These are phyloP conservation scores for Gossypium sturtianum DNA, from an alignment of 345 rosid genomes.

Conservation along the genomic window DNA sequence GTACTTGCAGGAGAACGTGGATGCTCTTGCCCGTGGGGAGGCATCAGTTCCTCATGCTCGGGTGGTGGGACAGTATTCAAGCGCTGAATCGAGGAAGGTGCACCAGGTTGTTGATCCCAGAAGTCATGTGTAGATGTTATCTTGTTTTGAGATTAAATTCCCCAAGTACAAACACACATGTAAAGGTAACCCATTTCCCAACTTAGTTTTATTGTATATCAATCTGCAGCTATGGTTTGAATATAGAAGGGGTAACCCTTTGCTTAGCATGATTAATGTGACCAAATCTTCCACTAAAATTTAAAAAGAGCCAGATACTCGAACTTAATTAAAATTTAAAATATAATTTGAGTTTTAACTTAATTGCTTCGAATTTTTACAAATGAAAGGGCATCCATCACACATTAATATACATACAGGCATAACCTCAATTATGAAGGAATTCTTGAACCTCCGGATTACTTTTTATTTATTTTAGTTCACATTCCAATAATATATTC, in stretches of 20 bases:
- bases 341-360: no score
- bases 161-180: background rate
- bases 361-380: no score
- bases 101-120: constrained; percentile 78
- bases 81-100: constrained; percentile 60
- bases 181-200: background rate
- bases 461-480: no score
- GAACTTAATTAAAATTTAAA: no score
- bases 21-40: constrained; percentile 71
- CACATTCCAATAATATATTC: no score
- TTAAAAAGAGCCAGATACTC: no score
- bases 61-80: constrained; percentile 74
- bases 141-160: background rate
- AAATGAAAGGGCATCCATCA: no score
- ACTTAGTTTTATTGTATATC: background rate
- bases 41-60: constrained; percentile 77
- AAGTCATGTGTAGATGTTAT: constrained; percentile 65
- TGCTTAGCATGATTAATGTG: background rate
- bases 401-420: no score
- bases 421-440: no score
- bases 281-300: no score
- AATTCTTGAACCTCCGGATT: no score
- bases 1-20: constrained; percentile 75
- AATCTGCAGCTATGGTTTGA: background rate
- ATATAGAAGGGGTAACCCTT: background rate